These are phyloP conservation scores for Dissophora ornata DNA, from an alignment of 192 early-diverging fungal species.

Conservation along the genomic window DNA sequence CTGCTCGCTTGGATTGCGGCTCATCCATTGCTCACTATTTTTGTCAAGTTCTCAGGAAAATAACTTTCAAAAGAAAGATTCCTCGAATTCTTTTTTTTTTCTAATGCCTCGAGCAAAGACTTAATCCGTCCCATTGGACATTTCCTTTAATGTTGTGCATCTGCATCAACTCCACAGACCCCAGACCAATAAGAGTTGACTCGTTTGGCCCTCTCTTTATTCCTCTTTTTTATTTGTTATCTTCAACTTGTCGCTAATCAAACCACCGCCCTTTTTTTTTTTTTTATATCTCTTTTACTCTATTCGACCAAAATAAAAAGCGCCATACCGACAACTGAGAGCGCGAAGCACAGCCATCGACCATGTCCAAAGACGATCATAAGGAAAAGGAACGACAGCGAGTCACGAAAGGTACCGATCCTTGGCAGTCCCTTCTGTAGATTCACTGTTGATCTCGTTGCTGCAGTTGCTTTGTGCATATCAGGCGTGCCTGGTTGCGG, in stretches of 20 bases:
- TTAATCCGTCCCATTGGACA: background rate
- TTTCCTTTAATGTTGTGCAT: background rate
- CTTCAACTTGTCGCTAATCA: background rate
- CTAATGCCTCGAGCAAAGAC: background rate
- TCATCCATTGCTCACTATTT: constrained; percentile 1
- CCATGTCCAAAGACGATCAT: constrained; percentile 54
- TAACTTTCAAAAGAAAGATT: constrained; percentile 9
- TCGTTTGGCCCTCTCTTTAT: too few relatives aligned
- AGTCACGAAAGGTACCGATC: constrained; percentile 54
- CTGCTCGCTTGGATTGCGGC: too few relatives aligned
- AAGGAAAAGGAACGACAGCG: constrained; percentile 54
- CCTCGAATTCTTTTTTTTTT: background rate
- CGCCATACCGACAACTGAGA: too few relatives aligned
- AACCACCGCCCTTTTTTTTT: background rate
- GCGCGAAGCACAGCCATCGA: constrained; percentile 7
- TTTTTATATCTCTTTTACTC: background rate
- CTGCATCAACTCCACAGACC: too few relatives aligned
- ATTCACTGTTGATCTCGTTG: too few relatives aligned
- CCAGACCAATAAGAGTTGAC: too few relatives aligned
- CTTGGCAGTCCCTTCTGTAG: too few relatives aligned
- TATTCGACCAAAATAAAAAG: background rate
- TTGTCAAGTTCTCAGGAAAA: background rate
- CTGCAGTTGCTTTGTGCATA: too few relatives aligned
- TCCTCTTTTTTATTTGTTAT: constrained; percentile 4
- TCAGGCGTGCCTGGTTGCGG: too few relatives aligned